Conservation (phyloP, 208 protist species). For the Trypanosomatidae sp. region DNA sequence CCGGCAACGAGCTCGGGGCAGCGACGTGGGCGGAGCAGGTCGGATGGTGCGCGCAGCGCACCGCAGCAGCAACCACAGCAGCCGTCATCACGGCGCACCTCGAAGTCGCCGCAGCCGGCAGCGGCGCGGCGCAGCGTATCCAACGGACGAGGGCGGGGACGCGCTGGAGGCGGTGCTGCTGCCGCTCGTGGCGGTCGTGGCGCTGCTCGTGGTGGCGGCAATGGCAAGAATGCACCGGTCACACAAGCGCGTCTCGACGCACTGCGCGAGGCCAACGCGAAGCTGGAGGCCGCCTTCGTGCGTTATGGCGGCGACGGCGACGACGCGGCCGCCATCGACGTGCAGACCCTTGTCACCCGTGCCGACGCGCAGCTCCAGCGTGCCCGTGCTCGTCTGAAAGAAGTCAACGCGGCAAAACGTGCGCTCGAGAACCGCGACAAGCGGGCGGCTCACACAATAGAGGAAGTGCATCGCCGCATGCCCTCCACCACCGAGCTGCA, state of each 20-base stretch:
- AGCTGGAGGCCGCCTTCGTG: conserved; percentile 28
- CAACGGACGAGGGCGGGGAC: no score
- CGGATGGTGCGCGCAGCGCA: no score
- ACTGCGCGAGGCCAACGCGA: conserved; percentile 35
- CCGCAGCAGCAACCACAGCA: no score
- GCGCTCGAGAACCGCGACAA: conserved; percentile 61
- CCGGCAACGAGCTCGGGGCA: background rate
- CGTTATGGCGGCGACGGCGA: conserved; percentile 35
- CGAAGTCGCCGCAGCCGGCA: no score
- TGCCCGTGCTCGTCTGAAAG: conserved; percentile 37
- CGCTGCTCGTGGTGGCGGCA: no score
- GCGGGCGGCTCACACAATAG: conserved; percentile 59
- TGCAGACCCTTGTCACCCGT: conserved; percentile 37
- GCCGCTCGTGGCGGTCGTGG: no score
- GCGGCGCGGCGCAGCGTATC: no score
- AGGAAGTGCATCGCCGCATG: conserved; percentile 46
- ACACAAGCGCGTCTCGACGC: conserved; percentile 12
- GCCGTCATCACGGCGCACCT: no score
- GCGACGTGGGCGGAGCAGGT: no score
- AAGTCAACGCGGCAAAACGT: conserved; percentile 36
- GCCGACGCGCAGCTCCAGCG: conserved; percentile 49
- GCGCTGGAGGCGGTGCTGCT: no score
- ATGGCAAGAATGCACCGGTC: no score
- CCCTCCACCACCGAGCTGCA: conserved; percentile 33
- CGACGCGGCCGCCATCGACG: conserved; percentile 14